Evolutionary conservation across 1,284 basidiomycete genomes (phyloP).

Genomic region (Sphagnurus paluster): DNA sequence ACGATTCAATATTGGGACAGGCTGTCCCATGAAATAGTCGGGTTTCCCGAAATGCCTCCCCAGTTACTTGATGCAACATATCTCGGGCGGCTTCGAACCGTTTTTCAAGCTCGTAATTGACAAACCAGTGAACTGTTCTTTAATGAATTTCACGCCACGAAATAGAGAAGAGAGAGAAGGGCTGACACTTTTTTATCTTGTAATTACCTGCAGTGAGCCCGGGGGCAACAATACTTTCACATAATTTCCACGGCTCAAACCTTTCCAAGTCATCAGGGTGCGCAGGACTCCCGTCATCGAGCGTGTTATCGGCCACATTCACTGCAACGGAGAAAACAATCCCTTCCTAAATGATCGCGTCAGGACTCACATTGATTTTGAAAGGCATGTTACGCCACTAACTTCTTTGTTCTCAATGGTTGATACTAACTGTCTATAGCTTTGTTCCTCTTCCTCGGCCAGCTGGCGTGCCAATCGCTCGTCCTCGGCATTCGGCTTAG

Average conservation of each 20-base stretch:
- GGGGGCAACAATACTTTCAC: background rate
- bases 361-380: background rate
- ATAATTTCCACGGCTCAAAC: slow-evolving; percentile 8
- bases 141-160: background rate
- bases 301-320: background rate
- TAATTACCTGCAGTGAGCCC: too few relatives aligned
- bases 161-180: background rate
- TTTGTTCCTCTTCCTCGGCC: slow-evolving; percentile 2
- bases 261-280: slow-evolving; percentile 9
- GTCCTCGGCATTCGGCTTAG: background rate
- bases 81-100: background rate
- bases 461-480: background rate
- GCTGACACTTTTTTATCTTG: slow-evolving; percentile 2
- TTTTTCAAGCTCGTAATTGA: slow-evolving; percentile 8
- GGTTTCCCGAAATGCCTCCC: background rate
- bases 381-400: background rate
- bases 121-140: slow-evolving; percentile 5
- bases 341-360: background rate
- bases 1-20: slow-evolving; percentile 3
- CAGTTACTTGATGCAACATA: background rate
- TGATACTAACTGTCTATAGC: background rate
- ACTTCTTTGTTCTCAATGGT: slow-evolving; percentile 3
- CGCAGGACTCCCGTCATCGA: slow-evolving; percentile 7
- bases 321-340: slow-evolving; percentile 5
- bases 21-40: slow-evolving; percentile 3